These are phyloP conservation scores for Calonectria hawksworthii DNA, from an alignment of 2,329 filamentous ascomycete species.

Conservation along the genomic window DNA sequence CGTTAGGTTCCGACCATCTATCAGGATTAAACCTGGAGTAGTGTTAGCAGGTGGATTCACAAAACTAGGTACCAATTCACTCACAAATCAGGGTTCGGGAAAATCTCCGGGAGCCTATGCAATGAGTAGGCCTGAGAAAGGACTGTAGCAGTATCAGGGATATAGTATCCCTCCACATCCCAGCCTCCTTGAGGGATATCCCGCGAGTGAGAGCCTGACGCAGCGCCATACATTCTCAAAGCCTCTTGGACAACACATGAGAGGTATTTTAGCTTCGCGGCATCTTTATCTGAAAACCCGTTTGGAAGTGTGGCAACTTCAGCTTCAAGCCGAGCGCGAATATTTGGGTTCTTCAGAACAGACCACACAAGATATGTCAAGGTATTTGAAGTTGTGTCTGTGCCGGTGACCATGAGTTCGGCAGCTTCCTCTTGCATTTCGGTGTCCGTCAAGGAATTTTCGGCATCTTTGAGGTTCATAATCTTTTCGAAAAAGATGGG, in stretches of 20 bases:
- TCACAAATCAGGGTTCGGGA: background rate
- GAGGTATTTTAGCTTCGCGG: background rate
- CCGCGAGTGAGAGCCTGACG: constrained; percentile 10
- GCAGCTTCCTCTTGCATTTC: constrained; percentile 7
- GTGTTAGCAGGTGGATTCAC: background rate
- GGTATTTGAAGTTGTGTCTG: constrained; percentile 6
- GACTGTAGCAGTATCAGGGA: constrained; percentile 12
- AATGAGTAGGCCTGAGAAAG: constrained; percentile 3
- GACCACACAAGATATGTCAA: constrained; percentile 7
- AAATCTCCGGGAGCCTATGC: background rate
- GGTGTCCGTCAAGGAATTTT: background rate
- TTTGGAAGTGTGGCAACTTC: background rate
- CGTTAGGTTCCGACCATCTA: background rate
- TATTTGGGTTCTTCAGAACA: background rate
- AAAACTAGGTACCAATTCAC: background rate
- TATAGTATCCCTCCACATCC: background rate
- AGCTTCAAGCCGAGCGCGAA: background rate
- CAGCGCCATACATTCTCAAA: constrained; percentile 25
- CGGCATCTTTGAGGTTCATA: constrained; percentile 8
- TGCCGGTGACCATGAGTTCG: constrained; percentile 1
- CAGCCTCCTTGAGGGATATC: constrained; percentile 9
- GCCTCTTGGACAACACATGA: background rate
- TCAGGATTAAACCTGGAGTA: background rate
- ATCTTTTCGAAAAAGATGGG: constrained; percentile 12
- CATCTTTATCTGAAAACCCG: background rate